Conservation (phyloP, 2,329 filamentous ascomycete genomes). For the Gaeumannomyces sp. region DNA sequence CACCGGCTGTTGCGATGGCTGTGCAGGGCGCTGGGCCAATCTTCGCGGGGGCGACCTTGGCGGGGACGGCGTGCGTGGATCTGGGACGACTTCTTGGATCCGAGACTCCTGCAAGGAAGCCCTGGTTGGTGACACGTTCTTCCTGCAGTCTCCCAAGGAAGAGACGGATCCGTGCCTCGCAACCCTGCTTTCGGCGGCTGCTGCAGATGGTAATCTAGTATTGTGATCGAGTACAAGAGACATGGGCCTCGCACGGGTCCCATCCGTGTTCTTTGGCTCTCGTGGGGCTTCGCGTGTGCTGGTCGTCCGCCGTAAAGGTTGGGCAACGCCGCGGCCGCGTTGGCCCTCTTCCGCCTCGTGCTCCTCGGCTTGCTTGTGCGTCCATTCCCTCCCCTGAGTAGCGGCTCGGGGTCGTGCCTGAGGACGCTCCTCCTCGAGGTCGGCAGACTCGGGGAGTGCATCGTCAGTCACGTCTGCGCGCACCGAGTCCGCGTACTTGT, state of each 20-base stretch:
- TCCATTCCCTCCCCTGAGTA: neutral
- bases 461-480: conserved; percentile 22
- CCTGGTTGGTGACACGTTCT: neutral
- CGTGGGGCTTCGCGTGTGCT: neutral
- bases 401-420: neutral
- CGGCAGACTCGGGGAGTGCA: conserved; percentile 43
- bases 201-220: conserved; percentile 2
- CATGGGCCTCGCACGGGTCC: neutral
- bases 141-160: neutral
- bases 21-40: neutral
- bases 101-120: neutral
- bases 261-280: neutral
- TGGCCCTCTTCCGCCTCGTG: neutral
- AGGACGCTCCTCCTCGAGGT: conserved; percentile 41
- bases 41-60: neutral
- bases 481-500: neutral
- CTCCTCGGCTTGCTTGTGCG: neutral
- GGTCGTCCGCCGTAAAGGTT: neutral
- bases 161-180: neutral
- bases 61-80: conserved; percentile 6
- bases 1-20: neutral
- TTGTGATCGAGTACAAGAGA: conserved; percentile 5
- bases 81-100: neutral
- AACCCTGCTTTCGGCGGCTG: neutral
- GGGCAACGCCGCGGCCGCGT: neutral